Percentiles rank a stretch among this genome's conserved stretches.
Conservation (phyloP, 805 yeast genomes). For the Schwanniomyces occidentalis region DNA sequence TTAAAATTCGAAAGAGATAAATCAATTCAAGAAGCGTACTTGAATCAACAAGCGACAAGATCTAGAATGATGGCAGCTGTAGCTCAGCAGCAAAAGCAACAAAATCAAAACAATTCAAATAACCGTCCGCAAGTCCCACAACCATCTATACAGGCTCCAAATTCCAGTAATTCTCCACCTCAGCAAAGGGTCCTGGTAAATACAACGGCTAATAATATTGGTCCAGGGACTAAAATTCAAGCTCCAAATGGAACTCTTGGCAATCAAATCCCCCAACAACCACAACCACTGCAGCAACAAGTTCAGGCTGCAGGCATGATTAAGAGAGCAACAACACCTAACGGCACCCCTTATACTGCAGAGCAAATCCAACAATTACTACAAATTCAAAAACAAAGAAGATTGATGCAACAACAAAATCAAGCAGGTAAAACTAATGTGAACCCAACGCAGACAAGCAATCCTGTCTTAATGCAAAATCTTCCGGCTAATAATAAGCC, state of each 20-base stretch:
- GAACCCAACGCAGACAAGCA: constrained; percentile 1
- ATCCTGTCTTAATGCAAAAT: constrained; percentile 1
- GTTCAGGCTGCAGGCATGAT: constrained; percentile 8
- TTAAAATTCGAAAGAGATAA: constrained; percentile 85
- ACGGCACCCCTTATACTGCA: constrained; percentile 57
- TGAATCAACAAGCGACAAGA: constrained; percentile 46
- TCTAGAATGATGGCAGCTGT: constrained; percentile 44
- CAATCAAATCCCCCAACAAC: background rate
- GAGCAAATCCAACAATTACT: constrained; percentile 62
- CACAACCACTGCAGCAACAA: constrained; percentile 7
- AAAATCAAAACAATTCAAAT: constrained; percentile 2
- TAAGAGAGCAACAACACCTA: constrained; percentile 48
- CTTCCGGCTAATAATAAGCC: constrained; percentile 6
- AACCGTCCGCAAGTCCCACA: constrained; percentile 3
- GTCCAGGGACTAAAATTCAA: constrained; percentile 1
- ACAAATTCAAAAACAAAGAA: constrained; percentile 52
- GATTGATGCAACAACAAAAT: constrained; percentile 46
- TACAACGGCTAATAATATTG: background rate
- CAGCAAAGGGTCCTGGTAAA: constrained; percentile 7
- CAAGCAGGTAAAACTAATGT: constrained; percentile 21
- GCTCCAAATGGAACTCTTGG: background rate
- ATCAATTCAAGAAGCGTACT: constrained; percentile 74
- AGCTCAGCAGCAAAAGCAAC: constrained; percentile 33
- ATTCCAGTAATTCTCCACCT: constrained; percentile 1
- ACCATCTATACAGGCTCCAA: constrained; percentile 3